phyloP scores from a whole-genome alignment of 2,329 filamentous ascomycete species.

The Lithohypha guttulata region DNA sequence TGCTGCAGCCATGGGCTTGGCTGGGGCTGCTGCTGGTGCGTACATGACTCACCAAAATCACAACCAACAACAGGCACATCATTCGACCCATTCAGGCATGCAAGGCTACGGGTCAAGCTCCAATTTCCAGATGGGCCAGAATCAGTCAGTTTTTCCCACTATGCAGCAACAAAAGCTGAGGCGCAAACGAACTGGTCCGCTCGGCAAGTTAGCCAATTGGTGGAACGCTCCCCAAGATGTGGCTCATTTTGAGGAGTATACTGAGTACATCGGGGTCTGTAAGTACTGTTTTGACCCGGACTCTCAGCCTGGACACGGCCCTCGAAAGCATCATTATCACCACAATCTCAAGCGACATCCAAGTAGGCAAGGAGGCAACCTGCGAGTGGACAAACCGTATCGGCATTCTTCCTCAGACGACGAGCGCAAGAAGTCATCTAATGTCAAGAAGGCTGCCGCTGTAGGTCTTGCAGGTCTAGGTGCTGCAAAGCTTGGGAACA shows the following conservation, averaged over 20 bases:
- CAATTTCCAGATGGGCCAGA: conserved; percentile 16
- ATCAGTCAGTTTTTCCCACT: conserved; percentile 18
- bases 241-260: conserved; percentile 56
- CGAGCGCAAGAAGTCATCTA: conserved; percentile 33
- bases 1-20: conserved; percentile 29
- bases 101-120: conserved; percentile 4
- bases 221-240: conserved; percentile 56
- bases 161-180: conserved; percentile 21
- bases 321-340: conserved; percentile 49
- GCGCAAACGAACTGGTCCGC: conserved; percentile 46
- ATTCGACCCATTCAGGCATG: conserved; percentile 24
- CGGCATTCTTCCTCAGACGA: conserved; percentile 45
- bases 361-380: conserved; percentile 29
- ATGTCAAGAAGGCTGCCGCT: conserved; percentile 42
- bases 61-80: conserved; percentile 25
- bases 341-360: conserved; percentile 19
- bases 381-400: conserved; percentile 48
- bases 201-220: conserved; percentile 47
- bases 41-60: conserved; percentile 28
- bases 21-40: conserved; percentile 32
- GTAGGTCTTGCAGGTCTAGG: conserved; percentile 44
- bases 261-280: conserved; percentile 55
- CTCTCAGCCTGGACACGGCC: conserved; percentile 45
- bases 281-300: conserved; percentile 54
- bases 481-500: conserved; percentile 42